Evolutionary conservation across 371 early-diverging fungal genomes (phyloP).

Genomic region (Catenaria anguillulae): DNA sequence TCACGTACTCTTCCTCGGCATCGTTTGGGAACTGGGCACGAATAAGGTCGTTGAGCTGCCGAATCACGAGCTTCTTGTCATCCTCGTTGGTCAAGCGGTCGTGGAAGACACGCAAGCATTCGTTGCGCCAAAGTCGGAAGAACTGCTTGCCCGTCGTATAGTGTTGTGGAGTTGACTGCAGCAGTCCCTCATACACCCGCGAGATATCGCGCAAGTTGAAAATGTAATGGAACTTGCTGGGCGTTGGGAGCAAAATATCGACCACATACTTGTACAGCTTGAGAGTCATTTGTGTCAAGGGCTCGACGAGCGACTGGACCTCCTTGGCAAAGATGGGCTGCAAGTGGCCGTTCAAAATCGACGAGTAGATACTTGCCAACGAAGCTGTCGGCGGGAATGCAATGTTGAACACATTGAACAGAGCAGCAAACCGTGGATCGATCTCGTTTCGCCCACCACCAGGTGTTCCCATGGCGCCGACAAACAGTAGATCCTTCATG

Average conservation of each 20-base stretch:
- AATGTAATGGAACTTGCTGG: conserved; percentile 43
- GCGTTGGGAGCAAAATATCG: conserved; percentile 38
- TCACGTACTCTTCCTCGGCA: conserved; percentile 26
- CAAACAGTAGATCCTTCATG: conserved; percentile 34
- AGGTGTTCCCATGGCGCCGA: conserved; percentile 41
- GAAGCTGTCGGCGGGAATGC: conserved; percentile 36
- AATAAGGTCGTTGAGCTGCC: conserved; percentile 29
- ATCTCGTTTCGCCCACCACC: conserved; percentile 42
- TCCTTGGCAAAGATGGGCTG: conserved; percentile 22
- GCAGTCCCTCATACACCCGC: conserved; percentile 35
- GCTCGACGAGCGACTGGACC: conserved; percentile 12
- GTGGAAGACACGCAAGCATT: conserved; percentile 34
- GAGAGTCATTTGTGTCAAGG: conserved; percentile 17
- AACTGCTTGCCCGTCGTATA: conserved; percentile 25
- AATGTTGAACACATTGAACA: conserved; percentile 40
- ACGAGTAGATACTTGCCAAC: conserved; percentile 28
- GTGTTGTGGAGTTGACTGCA: conserved; percentile 30
- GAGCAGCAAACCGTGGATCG: conserved; percentile 35
- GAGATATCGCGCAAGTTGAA: conserved; percentile 48
- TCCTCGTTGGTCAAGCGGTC: conserved; percentile 33
- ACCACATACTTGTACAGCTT: conserved; percentile 29
- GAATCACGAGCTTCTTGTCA: conserved; percentile 30
- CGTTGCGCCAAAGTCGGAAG: conserved; percentile 37
- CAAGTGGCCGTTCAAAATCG: conserved; percentile 33
- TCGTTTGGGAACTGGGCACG: conserved; percentile 28